Percentiles rank a stretch among this genome's conserved stretches.
Evolutionary conservation across 345 rosid genomes (phyloP).

Genomic region (Laguncularia racemosa): DNA sequence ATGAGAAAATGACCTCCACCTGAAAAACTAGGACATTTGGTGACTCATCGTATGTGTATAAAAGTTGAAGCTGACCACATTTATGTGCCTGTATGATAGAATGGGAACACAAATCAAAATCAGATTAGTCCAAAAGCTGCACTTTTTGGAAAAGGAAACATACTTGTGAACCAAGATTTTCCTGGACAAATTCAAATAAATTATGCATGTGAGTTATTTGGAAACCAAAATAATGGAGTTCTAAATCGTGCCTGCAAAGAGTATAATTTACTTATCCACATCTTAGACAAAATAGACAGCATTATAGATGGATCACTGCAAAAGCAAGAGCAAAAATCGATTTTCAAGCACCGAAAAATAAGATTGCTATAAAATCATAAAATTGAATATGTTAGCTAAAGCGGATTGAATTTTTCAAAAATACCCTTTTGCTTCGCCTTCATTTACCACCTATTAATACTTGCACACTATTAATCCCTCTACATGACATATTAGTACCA

Average conservation of each 20-base stretch:
- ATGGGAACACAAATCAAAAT: conserved; percentile 8
- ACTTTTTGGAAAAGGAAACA: conserved; percentile 1
- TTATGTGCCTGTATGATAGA: conserved; percentile 32
- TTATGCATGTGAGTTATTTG: conserved; percentile 73
- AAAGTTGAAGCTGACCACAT: conserved; percentile 45
- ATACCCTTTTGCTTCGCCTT: too few relatives aligned
- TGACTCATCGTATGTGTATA: conserved; percentile 52
- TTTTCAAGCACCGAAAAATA: neutral
- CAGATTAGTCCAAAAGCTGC: neutral
- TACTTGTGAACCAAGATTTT: conserved; percentile 58
- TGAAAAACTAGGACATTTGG: conserved; percentile 71
- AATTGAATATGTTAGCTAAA: too few relatives aligned
- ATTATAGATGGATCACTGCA: neutral
- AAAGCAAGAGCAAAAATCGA: neutral
- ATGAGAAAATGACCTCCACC: conserved; percentile 24
- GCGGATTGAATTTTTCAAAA: too few relatives aligned
- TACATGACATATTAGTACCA: too few relatives aligned
- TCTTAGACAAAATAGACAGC: neutral
- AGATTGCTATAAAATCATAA: too few relatives aligned
- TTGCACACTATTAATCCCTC: too few relatives aligned
- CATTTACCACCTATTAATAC: too few relatives aligned
- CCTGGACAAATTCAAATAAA: conserved; percentile 67
- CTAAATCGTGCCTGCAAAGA: conserved; percentile 44
- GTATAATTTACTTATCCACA: conserved; percentile 1
- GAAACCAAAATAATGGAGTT: conserved; percentile 77